Conservation (phyloP, 129 eudicot species). For the Calendula officinalis region DNA sequence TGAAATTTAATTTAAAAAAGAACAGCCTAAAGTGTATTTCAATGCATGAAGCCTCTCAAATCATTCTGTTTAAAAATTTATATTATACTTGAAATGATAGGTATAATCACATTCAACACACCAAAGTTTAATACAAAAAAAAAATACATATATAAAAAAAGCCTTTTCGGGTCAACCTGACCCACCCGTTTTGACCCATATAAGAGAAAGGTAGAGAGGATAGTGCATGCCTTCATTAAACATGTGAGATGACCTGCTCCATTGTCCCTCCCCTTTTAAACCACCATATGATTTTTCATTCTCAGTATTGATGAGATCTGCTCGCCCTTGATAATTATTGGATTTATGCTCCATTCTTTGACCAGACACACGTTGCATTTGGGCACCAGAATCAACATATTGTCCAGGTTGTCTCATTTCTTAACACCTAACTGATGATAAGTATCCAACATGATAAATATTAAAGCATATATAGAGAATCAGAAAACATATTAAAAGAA, state of each 20-base stretch:
- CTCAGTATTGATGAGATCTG: conserved; percentile 33
- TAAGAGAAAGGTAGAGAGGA: not conserved
- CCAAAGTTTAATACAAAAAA: not conserved
- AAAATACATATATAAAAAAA: not conserved
- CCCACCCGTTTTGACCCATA: not conserved
- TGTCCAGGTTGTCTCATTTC: conserved; percentile 51
- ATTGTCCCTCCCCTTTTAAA: conserved; percentile 48
- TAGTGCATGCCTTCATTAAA: conserved; percentile 44
- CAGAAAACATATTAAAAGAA: not conserved
- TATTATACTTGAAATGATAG: too few species aligned
- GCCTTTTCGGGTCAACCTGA: conserved; percentile 2
- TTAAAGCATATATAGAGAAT: not conserved
- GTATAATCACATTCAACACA: not conserved
- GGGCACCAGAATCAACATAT: conserved; percentile 42
- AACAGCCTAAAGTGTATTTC: not conserved
- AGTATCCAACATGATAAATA: conserved; percentile 7
- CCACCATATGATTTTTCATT: conserved; percentile 44
- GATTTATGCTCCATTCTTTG: conserved; percentile 56
- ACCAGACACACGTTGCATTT: conserved; percentile 48
- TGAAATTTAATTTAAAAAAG: not conserved
- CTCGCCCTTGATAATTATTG: conserved; percentile 42
- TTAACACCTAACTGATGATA: conserved; percentile 19
- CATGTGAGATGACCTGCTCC: conserved; percentile 60
- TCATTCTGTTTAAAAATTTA: not conserved
- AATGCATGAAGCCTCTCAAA: not conserved